Base-by-base conservation (phyloP, 257 asterid species). In the Euphrasia confusa region DNA sequence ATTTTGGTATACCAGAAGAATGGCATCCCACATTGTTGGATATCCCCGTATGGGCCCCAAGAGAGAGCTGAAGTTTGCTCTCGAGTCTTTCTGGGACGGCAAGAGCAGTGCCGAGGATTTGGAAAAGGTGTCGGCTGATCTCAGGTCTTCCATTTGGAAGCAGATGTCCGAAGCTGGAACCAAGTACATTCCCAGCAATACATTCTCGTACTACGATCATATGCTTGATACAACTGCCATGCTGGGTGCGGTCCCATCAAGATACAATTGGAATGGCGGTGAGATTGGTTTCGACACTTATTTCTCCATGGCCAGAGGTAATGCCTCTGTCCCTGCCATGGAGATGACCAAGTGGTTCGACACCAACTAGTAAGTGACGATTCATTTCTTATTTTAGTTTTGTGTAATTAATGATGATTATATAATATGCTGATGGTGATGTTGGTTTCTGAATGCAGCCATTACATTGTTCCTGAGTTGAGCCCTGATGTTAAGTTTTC, bases 331-430 rank as follows among this genome's bases (percentile, higher is more conserved):
- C 52, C 98, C 98, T 54, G 98, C 98, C 66, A 91, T 91, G 98
- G 98, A 91, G 64, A 91, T 91, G 98, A 91, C 98, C 81, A 91
- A 91, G 91, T 91, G 96, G 96, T 91, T 91, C 27, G 98, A 91
- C 69, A 91, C 98, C 81, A 91, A 91, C 87, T 91, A 91, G 98
- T 91, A 74, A 91, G 98, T 86, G 58, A 60, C 10, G 26, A 52
- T 17, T 69, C 60, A 28, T 67, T 45, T 28, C 32, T 17, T 7
- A n/a, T 14, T 12, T 14, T 54, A 18, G 14, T 15, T 5, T 37
- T 18, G 40, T 1, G 47, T 75, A 44, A 8, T 42, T 33, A 11
- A 3, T 64, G 57, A 32, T 60, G 54, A 49, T 54, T 44, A 30
- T 65, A 26, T 39, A 28, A 42, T 35, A 33, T 33, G 7, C 11